Base-by-base conservation (phyloP, 2,329 filamentous ascomycete species). In the Sordariomycetes sp. region DNA sequence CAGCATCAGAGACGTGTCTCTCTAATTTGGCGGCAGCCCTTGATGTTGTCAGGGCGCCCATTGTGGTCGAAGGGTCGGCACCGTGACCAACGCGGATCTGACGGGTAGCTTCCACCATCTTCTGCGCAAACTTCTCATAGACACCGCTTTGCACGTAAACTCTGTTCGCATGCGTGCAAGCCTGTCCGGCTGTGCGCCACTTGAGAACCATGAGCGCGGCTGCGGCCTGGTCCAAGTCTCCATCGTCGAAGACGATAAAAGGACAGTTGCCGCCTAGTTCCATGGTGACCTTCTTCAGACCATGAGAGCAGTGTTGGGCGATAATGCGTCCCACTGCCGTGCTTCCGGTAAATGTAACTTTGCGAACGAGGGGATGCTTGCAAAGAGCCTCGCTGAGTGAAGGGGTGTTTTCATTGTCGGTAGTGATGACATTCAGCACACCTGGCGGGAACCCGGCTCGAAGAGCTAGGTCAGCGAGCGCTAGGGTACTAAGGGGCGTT, bases 401-500 rank as follows among this genome's bases (percentile, higher is more conserved):
- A 15, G 50, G 77, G 77, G 92, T 87, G 36, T 79, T 61, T n/a
- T n/a, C n/a, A 5, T 81, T 58, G 86, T 15, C 79, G 0, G 83
- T 70, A 2, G 84, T 90, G 37, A 94, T 67, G 40, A 94, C 66
- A 60, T 94, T 94, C 41, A 94, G 72, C 2, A 93, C 86, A 25
- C 86, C 86, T 46, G 78, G 76, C 15, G 87, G 87, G 21, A 94
- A 79, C 16, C 86, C 86, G 7, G 87, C 86, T 20, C 86, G 76
- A 47, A 81, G 71, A 6, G 79, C 83, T 23, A 94, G 72, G 56
- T 92, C 86, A 3, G 82, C 83, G 16, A 94, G 58, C 3, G 87
- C 86, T 29, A 90, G 77, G 1, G 85, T 75, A 18, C 86, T 90
- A 54, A 88, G 86, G 0, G 87, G 87, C 3, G 87, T 92, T 63